phyloP scores from a whole-genome alignment of 345 rosid species.

The Aquilaria sinensis region DNA sequence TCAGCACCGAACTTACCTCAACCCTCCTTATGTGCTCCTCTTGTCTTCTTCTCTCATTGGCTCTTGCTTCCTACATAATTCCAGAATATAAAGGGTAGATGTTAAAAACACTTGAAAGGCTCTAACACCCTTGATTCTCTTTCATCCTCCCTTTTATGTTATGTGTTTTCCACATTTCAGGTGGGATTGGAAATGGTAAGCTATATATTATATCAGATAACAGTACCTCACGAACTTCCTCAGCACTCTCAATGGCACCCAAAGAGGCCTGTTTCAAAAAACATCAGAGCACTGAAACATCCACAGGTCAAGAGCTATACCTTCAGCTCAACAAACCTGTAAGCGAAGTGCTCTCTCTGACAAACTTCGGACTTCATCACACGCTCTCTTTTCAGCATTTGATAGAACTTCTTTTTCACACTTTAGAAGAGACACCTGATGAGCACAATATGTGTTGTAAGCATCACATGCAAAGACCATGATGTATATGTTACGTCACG shows the following conservation, averaged over 20 bases:
- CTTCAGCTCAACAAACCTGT: conserved; percentile 46
- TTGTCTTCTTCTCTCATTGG: conserved; percentile 70
- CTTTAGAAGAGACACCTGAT: conserved; percentile 65
- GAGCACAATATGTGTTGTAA: conserved; percentile 16
- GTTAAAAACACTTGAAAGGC: background rate
- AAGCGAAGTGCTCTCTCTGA: conserved; percentile 75
- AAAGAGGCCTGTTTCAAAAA: conserved; percentile 62
- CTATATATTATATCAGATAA: too few species aligned
- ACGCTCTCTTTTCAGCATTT: conserved; percentile 89
- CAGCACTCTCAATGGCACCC: conserved; percentile 79
- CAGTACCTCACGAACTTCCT: conserved; percentile 86
- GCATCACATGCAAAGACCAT: conserved; percentile 7
- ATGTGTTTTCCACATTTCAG: too few species aligned
- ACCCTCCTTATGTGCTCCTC: conserved; percentile 64
- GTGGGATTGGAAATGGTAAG: too few species aligned
- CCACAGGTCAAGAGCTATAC: conserved; percentile 3
- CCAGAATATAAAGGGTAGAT: background rate
- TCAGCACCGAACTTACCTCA: conserved; percentile 48
- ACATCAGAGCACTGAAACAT: conserved; percentile 19
- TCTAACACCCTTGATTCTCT: too few species aligned
- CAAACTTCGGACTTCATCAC: conserved; percentile 75
- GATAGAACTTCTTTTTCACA: conserved; percentile 73
- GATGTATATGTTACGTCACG: conserved; percentile 2
- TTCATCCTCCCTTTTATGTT: too few species aligned
- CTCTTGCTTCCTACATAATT: conserved; percentile 61